Evolutionary conservation across 306 rosid species (phyloP).

Genomic region (Quercus ilex): DNA sequence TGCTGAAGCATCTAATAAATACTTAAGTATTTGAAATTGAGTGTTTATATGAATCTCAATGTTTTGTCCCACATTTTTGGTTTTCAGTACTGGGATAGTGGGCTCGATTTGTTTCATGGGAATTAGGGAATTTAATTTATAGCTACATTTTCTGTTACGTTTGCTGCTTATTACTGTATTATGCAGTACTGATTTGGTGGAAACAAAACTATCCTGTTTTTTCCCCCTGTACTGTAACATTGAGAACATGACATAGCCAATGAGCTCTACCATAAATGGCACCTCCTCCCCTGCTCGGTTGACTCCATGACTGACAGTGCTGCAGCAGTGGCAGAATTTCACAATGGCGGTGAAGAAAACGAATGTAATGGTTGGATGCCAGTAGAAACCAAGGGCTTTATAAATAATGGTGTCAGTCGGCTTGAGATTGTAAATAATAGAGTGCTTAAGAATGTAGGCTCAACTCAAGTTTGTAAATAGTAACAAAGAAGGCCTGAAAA

Average conservation of each 20-base stretch:
- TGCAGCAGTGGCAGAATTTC: constrained; percentile 28
- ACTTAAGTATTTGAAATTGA: too few species aligned
- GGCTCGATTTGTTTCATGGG: background rate
- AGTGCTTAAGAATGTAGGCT: constrained; percentile 58
- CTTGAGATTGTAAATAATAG: constrained; percentile 81
- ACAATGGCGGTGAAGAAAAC: constrained; percentile 43
- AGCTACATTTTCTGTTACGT: background rate
- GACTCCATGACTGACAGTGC: constrained; percentile 23
- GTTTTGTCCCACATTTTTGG: background rate
- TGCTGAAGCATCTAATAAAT: background rate
- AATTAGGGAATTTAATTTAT: background rate
- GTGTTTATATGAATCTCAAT: background rate
- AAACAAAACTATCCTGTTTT: background rate
- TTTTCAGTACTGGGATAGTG: background rate
- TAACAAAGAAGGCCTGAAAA: too few species aligned
- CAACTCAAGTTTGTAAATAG: constrained; percentile 80
- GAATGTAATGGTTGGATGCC: constrained; percentile 37
- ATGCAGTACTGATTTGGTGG: background rate
- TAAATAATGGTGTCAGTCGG: constrained; percentile 57
- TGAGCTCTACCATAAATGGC: too few species aligned
- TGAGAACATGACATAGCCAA: background rate
- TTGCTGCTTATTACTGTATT: background rate
- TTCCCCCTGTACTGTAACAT: background rate
- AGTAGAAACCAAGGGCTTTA: constrained; percentile 38
- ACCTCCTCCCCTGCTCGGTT: constrained; percentile 26